Conservation (phyloP, 345 rosid genomes). For the Aethionema arabicum region DNA sequence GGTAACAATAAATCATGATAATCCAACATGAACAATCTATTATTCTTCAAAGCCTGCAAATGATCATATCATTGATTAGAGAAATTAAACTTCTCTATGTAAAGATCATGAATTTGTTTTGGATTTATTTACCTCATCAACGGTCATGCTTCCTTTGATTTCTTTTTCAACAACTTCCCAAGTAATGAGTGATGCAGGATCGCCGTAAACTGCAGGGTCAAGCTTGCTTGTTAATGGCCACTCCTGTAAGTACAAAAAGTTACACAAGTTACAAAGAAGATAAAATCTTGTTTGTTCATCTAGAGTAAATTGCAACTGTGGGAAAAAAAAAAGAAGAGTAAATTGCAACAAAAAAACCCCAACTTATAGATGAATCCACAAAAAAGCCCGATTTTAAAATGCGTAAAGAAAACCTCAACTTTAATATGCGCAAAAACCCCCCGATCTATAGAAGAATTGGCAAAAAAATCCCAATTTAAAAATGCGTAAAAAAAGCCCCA, state of each 20-base stretch:
- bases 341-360: too few species aligned
- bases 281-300: too few species aligned
- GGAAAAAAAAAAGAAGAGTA: too few species aligned
- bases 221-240: constrained; percentile 81
- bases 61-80: background rate
- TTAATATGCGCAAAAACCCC: too few species aligned
- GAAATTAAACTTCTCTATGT: background rate
- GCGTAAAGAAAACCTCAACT: too few species aligned
- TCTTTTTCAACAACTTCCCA: constrained; percentile 49
- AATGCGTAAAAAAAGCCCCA: too few species aligned
- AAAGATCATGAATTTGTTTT: background rate
- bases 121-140: constrained; percentile 54
- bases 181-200: constrained; percentile 63
- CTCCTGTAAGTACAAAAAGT: constrained; percentile 44
- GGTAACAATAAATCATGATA: constrained; percentile 49
- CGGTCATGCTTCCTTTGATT: constrained; percentile 51
- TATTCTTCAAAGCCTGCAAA: constrained; percentile 21
- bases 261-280: too few species aligned
- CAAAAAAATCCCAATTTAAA: too few species aligned
- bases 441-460: too few species aligned
- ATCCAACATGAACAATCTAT: constrained; percentile 35
- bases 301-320: too few species aligned
- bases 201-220: constrained; percentile 65
- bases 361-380: too few species aligned
- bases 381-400: too few species aligned